Conservation (phyloP, 345 rosid species). For the Combretum micranthum region DNA sequence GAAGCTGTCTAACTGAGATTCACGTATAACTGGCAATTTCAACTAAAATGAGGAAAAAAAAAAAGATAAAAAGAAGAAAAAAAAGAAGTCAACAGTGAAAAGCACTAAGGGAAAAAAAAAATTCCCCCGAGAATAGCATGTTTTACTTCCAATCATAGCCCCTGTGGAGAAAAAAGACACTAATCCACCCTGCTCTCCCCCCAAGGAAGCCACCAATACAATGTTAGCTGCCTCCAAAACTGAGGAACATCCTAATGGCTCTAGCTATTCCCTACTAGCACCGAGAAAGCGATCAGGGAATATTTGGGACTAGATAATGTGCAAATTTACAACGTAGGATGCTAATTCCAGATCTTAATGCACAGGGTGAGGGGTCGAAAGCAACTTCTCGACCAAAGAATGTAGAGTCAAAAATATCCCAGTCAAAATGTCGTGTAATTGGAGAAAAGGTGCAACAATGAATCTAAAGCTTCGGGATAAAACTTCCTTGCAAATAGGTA, state of each 20-base stretch:
- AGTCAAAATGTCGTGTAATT: slow-evolving; percentile 57
- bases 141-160: no score
- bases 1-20: no score
- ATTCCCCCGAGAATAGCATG: no score
- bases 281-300: slow-evolving; percentile 13
- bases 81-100: no score
- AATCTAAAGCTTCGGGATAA: slow-evolving; percentile 59
- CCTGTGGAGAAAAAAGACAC: no score
- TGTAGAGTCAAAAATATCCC: slow-evolving; percentile 33
- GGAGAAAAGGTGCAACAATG: slow-evolving; percentile 62
- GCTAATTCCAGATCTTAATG: slow-evolving; percentile 8
- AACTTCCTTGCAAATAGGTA: slow-evolving; percentile 95
- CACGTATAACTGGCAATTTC: no score
- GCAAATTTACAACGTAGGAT: slow-evolving; percentile 29
- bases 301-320: slow-evolving; percentile 16
- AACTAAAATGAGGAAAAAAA: no score
- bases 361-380: slow-evolving; percentile 21
- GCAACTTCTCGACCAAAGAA: slow-evolving; percentile 34
- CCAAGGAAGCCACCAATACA: slow-evolving; percentile 26
- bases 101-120: no score
- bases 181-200: slow-evolving; percentile 13
- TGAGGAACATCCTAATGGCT: slow-evolving; percentile 15
- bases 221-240: slow-evolving; percentile 25
- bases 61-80: no score
- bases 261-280: slow-evolving; percentile 15